Evolutionary conservation across 2,329 filamentous ascomycete genomes (phyloP).

Genomic region (Pestalotiopsis sp.): DNA sequence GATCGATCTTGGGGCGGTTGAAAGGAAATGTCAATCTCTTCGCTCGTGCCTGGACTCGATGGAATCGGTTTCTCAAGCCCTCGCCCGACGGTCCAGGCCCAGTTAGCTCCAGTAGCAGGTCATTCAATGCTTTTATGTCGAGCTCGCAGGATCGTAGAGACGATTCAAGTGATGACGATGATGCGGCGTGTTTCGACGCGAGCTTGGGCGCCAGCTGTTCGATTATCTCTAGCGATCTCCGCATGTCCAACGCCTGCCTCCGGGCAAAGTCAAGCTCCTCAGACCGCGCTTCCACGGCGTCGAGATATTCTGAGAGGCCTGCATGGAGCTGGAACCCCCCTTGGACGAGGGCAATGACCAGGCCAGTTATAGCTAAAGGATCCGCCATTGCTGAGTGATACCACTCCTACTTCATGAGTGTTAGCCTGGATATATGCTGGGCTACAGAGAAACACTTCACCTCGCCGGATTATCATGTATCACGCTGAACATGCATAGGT

Average conservation of each 20-base stretch:
- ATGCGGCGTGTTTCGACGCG: not conserved
- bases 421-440: not conserved
- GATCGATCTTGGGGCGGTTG: not conserved
- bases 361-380: not conserved
- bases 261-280: conserved; percentile 4
- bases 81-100: not conserved
- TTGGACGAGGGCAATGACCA: not conserved
- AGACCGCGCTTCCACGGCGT: not conserved
- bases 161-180: not conserved
- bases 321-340: not conserved
- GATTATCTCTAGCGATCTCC: conserved; percentile 1
- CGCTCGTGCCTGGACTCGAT: not conserved
- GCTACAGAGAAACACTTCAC: not conserved
- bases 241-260: not conserved
- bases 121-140: not conserved
- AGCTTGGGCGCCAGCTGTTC: not conserved
- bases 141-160: not conserved
- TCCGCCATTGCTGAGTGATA: not conserved
- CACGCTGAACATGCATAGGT: no score
- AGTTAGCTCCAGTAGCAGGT: not conserved
- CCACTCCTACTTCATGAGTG: not conserved
- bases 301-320: not conserved
- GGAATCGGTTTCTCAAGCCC: not conserved
- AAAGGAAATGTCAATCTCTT: not conserved
- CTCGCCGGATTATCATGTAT: not conserved